A percentile compares a stretch with the other conserved stretches of the same genome.
phyloP scores from a whole-genome alignment of 371 early-diverging fungal genomes.

The Rhizopus microsporus region DNA sequence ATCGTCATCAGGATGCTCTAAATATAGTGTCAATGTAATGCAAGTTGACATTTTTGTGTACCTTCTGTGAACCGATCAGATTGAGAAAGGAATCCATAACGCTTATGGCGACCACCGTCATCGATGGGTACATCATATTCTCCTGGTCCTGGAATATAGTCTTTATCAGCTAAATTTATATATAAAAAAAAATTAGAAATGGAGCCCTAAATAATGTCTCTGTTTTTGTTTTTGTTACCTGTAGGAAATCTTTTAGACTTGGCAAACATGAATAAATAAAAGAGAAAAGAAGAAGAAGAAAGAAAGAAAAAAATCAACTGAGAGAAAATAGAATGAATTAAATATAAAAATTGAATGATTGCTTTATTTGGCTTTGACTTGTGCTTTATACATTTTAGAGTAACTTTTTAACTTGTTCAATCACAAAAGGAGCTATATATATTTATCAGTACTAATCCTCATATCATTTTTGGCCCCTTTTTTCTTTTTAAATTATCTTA shows the following conservation, averaged over 20 bases:
- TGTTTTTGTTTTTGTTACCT: conserved; percentile 21
- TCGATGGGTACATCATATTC: conserved; percentile 37
- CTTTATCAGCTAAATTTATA: conserved; percentile 26
- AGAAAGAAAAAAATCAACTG: conserved; percentile 3
- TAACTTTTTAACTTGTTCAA: conserved; percentile 48
- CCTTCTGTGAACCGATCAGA: conserved; percentile 31
- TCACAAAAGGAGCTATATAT: conserved; percentile 46
- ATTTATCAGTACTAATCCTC: neutral
- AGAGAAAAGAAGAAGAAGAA: conserved; percentile 9
- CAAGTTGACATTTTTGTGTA: neutral
- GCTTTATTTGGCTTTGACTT: conserved; percentile 1
- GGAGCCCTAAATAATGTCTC: neutral
- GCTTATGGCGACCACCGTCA: conserved; percentile 27
- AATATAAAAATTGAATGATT: conserved; percentile 9
- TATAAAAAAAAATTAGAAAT: neutral
- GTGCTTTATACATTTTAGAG: conserved; percentile 25
- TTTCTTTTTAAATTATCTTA: conserved; percentile 27
- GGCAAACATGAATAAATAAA: conserved; percentile 36
- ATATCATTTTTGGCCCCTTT: neutral
- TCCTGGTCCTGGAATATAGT: conserved; percentile 47
- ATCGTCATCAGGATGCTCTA: conserved; percentile 1
- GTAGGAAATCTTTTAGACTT: conserved; percentile 46
- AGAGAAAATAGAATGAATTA: conserved; percentile 3
- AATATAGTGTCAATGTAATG: neutral
- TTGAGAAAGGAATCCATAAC: conserved; percentile 36